Base-by-base conservation (phyloP, 2,329 filamentous ascomycete species). In the Orbilia brochopaga region DNA sequence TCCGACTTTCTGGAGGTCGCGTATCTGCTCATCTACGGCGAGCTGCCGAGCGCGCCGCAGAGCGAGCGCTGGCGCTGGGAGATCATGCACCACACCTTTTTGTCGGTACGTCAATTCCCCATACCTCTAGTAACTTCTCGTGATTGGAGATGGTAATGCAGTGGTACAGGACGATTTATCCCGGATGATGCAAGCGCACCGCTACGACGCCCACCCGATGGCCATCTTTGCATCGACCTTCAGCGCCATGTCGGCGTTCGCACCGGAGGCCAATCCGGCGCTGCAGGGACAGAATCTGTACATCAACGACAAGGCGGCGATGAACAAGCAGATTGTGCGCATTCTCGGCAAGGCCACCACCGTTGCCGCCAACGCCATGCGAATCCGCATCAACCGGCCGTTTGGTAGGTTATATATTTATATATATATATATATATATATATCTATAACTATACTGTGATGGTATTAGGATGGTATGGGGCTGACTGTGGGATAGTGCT, bases 261-360 rank as follows among this genome's bases (percentile, higher is more conserved):
- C 82, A 0, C 82, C 82, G 5, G 82, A 83, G 69, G 81, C 82
- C 17, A 83, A 83, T 74, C 83, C 83, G 0, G 83, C 83, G 0
- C 79, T 85, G 6, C 79, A 79, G 3, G 83, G 83, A 1, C 81
- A 82, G 75, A 83, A 82, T 76, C 80, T 84, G 13, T 85, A 83
- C 77, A 83, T 82, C 44, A 78, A 80, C 62, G 79, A 83, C 73
- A 69, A 78, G 8, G 78, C 80, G 17, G 76, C 81, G 11, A 79
- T 84, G 46, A 83, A 85, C 76, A 83, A 83, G 76, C 82, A 83
- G 76, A 82, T 85, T 73, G 80, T 84, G 4, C 80, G 83, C 50
- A 83, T 83, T 74, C 80, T 85, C 46, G 82, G 83, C 53, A 83
- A 84, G 75, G 82, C 82, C 0, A 82, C 83, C 2, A 84, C 82